Evolutionary conservation across 495 filamentous ascomycete species (phyloP), one percentile per base, ranked within the genome.

Genomic region (Penicillium samsonianum): DNA sequence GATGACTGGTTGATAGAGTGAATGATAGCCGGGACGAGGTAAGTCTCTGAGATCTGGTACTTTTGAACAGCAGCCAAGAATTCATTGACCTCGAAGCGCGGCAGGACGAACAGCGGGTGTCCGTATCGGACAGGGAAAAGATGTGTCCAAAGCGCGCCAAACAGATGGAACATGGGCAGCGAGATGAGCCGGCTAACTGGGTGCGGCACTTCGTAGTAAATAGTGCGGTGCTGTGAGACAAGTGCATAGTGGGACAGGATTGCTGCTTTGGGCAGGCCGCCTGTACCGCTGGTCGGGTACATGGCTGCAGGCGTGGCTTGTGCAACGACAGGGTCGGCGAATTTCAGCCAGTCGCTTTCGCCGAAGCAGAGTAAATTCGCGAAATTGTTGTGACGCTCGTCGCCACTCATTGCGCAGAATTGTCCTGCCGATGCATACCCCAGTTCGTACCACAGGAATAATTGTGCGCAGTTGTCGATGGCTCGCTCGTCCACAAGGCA

Each of bases 121-220:
- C 84, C 82, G 47, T 79, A 77, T 22, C 81, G 80, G n/a, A 87
- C 69, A 6, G 84, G 73, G 55, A 73, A 78, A 37, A 81, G 67
- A 61, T 81, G 80, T 12, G 77, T 72, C 69, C 77, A 76, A 12
- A 85, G 75, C 2, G 80, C 78, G 9, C 79, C 78, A 49, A 82
- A 83, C 19, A 83, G 73, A 72, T 90, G 87, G 64, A 89, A 90
- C 69, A 87, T 78, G 11, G 87, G 87, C 5, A 88, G 73, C 12
- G 80, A 82, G 58, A 88, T 73, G 26, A 85, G 61, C 9, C 80
- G 75, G 38, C 68, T 74, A 28, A 78, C 78, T 38, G 77, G 53
- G 53, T 80, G 80, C 1, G 75, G 73, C 35, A 78, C 70, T 23
- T 77, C 73, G 51, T 82, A 79, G 14, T 78, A 66, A 16, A 82